Conservation (phyloP, 768 basidiomycete genomes). For the Lactarius tabidus region DNA sequence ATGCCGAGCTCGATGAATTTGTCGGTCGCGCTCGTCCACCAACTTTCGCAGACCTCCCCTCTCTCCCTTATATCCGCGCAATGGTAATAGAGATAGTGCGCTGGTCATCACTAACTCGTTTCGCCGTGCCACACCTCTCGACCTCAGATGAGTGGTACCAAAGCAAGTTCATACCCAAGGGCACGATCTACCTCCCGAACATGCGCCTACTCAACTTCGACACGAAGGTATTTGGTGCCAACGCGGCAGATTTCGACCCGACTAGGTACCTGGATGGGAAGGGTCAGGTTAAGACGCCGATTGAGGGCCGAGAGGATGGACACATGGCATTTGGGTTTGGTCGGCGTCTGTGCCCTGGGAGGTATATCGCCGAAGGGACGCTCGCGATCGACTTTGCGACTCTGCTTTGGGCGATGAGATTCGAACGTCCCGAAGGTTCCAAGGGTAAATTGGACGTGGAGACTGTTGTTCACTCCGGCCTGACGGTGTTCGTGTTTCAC, state of each 20-base stretch:
- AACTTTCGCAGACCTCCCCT: conserved; percentile 31
- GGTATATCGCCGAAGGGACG: conserved; percentile 31
- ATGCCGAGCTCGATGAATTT: conserved; percentile 40
- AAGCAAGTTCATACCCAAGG: conserved; percentile 22
- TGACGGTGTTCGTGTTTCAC: conserved; percentile 12
- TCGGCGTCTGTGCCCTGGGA: conserved; percentile 33
- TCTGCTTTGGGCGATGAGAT: conserved; percentile 29
- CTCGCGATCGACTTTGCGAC: conserved; percentile 33
- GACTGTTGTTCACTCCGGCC: neutral
- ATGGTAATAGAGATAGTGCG: conserved; percentile 35
- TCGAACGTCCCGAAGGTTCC: conserved; percentile 13
- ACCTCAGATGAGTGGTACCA: conserved; percentile 15
- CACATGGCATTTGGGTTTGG: conserved; percentile 31
- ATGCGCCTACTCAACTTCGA: neutral
- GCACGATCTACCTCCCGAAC: neutral
- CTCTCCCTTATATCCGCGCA: conserved; percentile 39
- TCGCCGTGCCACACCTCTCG: conserved; percentile 20
- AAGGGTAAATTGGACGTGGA: conserved; percentile 3
- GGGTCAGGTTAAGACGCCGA: neutral
- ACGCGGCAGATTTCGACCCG: neutral
- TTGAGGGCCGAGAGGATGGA: conserved; percentile 31
- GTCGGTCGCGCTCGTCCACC: conserved; percentile 37
- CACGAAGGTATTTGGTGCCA: neutral
- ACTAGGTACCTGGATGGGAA: conserved; percentile 1
- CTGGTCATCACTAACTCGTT: conserved; percentile 27